Base-by-base conservation (phyloP, 768 basidiomycete genomes). In the Russula emetica region DNA sequence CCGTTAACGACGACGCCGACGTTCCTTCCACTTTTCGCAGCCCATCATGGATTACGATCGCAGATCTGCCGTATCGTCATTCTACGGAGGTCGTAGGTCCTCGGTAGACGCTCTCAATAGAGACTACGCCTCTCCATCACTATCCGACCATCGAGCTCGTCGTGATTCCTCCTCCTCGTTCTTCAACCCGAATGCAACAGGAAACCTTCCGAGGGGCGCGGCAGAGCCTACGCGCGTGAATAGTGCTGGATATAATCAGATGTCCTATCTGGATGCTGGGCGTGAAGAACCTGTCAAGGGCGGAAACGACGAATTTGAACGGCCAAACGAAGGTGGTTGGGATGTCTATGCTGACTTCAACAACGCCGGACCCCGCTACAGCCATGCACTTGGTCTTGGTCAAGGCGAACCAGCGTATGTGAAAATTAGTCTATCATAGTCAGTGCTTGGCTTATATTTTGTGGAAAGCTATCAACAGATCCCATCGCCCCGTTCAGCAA, bases 281-380 rank as follows among this genome's bases (percentile, higher is more conserved):
- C 79, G 90, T 65, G 81, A 83, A 69, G 90, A 90, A 71, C 91
- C 91, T 6, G 74, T 92, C 66, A 90, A 90, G 71, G 86, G 85
- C 10, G 88, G 85, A n/a, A 76, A 80, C 60, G 90, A 91, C 67
- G 90, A 92, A 71, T 49, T 50, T 8, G 84, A 86, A 69, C 82
- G 82, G 14, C 73, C 70, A n/a, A 63, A 64, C 20, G 77, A 76
- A 49, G 78, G 75, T 18, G 80, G 76, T 1, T 92, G 88, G 85
- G 89, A 94, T 72, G 85, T 94, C 51, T 93, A 85, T 72, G 89
- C 92, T 24, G 92, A 94, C 75, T 94, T 94, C 75, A 94, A 94
- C 76, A 94, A 94, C 69, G 74, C 83, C 6, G 92, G 92, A 2
- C 92, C 90, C 24, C 78, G 82, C 60, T 93, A 93, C 69, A 89